phyloP scores from a whole-genome alignment of 768 basidiomycete genomes.

The Hericium rajendrae region DNA sequence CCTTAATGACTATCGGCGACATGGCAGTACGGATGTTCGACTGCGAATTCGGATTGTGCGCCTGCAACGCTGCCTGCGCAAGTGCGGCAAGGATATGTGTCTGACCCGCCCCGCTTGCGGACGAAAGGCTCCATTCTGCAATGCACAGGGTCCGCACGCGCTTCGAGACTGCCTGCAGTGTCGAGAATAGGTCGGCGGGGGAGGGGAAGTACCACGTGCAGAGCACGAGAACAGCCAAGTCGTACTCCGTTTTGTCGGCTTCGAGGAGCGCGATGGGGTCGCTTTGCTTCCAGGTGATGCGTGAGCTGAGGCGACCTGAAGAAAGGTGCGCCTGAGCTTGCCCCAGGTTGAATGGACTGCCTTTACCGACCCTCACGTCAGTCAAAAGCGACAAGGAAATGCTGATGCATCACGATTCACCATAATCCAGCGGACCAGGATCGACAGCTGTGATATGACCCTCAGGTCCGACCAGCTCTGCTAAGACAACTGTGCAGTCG shows the following conservation, averaged over 20 bases:
- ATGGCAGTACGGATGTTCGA: constrained; percentile 30
- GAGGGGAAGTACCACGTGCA: constrained; percentile 32
- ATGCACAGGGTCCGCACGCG: constrained; percentile 22
- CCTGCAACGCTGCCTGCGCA: constrained; percentile 27
- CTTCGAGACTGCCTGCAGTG: constrained; percentile 19
- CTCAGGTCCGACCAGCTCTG: constrained; percentile 23
- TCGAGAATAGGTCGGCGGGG: constrained; percentile 21
- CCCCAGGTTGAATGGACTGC: constrained; percentile 26
- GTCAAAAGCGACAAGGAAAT: not conserved
- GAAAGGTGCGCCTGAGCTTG: constrained; percentile 27
- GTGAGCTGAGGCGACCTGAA: constrained; percentile 21
- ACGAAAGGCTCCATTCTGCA: constrained; percentile 26
- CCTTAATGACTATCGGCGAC: constrained; percentile 23
- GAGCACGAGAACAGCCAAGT: constrained; percentile 26
- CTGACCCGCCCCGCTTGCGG: constrained; percentile 12
- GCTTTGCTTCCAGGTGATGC: constrained; percentile 25
- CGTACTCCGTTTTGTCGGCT: constrained; percentile 16
- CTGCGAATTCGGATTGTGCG: constrained; percentile 19
- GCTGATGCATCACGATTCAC: constrained; percentile 10
- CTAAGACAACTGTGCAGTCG: constrained; percentile 29
- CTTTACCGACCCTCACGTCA: constrained; percentile 12
- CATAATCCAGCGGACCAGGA: constrained; percentile 28
- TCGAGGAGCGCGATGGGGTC: constrained; percentile 22
- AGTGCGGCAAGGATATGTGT: constrained; percentile 29
- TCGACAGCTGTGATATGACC: constrained; percentile 32